A percentile compares a stretch with the other conserved stretches of the same genome.
Evolutionary conservation across 805 yeast species (phyloP).

Genomic region (Kregervanrija fluxuum): DNA sequence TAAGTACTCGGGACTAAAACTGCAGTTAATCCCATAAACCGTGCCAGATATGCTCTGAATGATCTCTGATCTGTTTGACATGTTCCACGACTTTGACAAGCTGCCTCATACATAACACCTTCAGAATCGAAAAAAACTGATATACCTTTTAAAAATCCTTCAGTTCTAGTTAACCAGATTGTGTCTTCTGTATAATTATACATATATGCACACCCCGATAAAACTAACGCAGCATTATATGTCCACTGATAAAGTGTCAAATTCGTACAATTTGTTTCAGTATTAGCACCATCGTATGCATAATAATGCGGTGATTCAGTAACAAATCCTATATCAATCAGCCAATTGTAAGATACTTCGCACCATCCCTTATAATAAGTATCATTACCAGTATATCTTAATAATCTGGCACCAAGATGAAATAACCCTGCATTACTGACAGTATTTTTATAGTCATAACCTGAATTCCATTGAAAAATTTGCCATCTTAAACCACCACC

Average conservation of each 20-base stretch:
- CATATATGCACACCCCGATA: constrained; percentile 75
- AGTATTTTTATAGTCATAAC: constrained; percentile 88
- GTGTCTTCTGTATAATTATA: constrained; percentile 64
- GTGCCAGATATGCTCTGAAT: constrained; percentile 78
- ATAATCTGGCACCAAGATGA: constrained; percentile 80
- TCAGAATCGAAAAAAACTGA: constrained; percentile 44
- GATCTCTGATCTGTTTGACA: constrained; percentile 88
- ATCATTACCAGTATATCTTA: constrained; percentile 70
- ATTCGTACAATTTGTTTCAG: constrained; percentile 52
- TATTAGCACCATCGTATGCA: constrained; percentile 64
- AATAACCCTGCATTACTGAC: constrained; percentile 88
- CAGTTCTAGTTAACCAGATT: constrained; percentile 60
- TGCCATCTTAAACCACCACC: constrained; percentile 96
- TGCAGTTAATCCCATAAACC: constrained; percentile 71
- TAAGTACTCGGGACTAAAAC: constrained; percentile 55
- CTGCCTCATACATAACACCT: constrained; percentile 67
- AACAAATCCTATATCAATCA: constrained; percentile 45
- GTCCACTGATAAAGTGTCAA: constrained; percentile 68
- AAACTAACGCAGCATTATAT: constrained; percentile 74
- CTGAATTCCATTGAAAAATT: constrained; percentile 89
- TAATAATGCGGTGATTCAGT: constrained; percentile 32
- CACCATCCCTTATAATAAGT: constrained; percentile 65
- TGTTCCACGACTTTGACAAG: constrained; percentile 58
- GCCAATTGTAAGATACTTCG: constrained; percentile 76
- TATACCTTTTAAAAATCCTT: constrained; percentile 47